Evolutionary conservation across 1,284 basidiomycete species (phyloP).

Genomic region (Clitocybe nebularis): DNA sequence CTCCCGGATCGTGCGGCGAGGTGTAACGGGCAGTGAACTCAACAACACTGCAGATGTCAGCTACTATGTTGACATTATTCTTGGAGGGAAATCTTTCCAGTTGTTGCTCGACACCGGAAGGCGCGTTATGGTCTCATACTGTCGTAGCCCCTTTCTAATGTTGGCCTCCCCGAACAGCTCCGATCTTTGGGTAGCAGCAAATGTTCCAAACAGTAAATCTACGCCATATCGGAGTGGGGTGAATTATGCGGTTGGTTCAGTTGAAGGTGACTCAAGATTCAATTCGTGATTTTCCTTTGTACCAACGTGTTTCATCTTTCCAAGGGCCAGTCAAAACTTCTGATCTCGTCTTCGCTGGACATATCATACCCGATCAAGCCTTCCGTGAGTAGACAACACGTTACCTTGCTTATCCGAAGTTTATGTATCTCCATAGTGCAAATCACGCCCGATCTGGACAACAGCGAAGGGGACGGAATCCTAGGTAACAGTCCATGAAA

Average conservation of each 20-base stretch:
- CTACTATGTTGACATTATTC: conserved; percentile 50
- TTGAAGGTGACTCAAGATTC: too few species aligned
- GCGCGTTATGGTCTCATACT: too few species aligned
- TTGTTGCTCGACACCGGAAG: conserved; percentile 68
- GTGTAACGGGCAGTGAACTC: conserved; percentile 20
- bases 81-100: conserved; percentile 44
- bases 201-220: conserved; percentile 36
- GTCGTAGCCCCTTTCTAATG: too few species aligned
- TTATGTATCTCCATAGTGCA: conserved; percentile 28
- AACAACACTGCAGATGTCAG: conserved; percentile 42
- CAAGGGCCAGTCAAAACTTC: conserved; percentile 42
- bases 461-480: conserved; percentile 35
- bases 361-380: conserved; percentile 53
- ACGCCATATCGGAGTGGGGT: conserved; percentile 41
- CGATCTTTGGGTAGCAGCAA: conserved; percentile 56
- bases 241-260: conserved; percentile 48
- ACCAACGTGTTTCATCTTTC: conserved; percentile 6
- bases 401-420: neutral
- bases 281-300: too few species aligned
- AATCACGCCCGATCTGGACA: conserved; percentile 25
- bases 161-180: too few species aligned
- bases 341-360: conserved; percentile 49
- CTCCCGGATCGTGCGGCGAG: conserved; percentile 1
- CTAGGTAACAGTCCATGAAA: too few species aligned
- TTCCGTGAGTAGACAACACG: conserved; percentile 44